phyloP scores from a whole-genome alignment of 73 alveolate genomes.

The Stentor coeruleus region DNA sequence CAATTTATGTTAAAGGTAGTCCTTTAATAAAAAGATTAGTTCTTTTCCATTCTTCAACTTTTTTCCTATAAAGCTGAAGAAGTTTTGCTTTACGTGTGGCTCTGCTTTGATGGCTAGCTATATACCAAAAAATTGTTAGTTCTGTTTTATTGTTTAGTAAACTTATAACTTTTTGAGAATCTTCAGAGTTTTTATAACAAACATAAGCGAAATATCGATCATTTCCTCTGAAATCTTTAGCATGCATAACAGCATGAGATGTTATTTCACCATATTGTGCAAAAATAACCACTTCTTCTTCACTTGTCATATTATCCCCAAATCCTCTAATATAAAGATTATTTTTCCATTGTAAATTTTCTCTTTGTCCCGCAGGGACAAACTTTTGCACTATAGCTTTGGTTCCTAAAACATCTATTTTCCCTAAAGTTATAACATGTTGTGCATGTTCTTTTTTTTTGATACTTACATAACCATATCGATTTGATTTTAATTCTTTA shows the following conservation, averaged over 20 bases:
- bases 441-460: conserved; percentile 9
- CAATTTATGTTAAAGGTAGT: too few relatives aligned
- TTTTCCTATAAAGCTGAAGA: not conserved
- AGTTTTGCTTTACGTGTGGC: not conserved
- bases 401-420: not conserved
- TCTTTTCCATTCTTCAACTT: not conserved
- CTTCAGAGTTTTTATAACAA: not conserved
- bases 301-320: conserved; percentile 12
- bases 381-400: not conserved
- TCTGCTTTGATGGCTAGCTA: not conserved
- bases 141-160: not conserved
- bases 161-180: not conserved
- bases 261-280: not conserved
- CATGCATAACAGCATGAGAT: not conserved
- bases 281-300: not conserved
- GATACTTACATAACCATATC: not conserved
- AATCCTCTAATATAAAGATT: not conserved
- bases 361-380: conserved; percentile 1
- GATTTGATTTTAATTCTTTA: not conserved
- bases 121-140: not conserved
- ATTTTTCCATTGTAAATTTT: not conserved
- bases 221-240: not conserved
- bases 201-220: not conserved
- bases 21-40: not conserved
- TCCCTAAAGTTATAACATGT: not conserved